These are phyloP conservation scores for Ceratobasidium sp. DNA, from an alignment of 1,284 basidiomycete genomes.

Conservation along the genomic window DNA sequence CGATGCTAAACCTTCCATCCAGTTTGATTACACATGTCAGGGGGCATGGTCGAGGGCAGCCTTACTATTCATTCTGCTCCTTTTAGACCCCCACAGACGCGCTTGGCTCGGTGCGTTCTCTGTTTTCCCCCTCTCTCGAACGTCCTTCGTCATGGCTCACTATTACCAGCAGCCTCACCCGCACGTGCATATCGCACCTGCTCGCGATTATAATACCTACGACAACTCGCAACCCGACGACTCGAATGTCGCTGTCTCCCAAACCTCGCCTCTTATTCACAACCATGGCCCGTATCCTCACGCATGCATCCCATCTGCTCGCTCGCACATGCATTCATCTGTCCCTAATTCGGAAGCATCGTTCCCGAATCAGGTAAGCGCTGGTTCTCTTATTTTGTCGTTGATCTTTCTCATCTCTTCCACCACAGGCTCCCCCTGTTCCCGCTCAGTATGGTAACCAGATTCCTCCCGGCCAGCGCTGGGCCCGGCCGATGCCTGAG, in stretches of 20 bases:
- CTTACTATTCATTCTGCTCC: neutral
- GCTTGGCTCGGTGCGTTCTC: neutral
- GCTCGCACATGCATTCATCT: neutral
- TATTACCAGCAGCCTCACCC: no score
- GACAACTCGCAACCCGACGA: neutral
- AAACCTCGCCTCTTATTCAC: neutral
- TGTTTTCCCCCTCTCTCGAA: neutral
- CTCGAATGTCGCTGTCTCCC: neutral
- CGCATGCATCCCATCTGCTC: neutral
- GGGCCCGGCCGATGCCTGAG: neutral
- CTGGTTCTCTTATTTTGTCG: neutral
- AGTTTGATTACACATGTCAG: neutral
- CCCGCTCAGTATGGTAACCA: neutral
- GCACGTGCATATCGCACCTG: neutral
- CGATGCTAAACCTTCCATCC: slow-evolving; percentile 5
- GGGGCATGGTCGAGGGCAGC: neutral
- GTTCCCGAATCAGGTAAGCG: neutral
- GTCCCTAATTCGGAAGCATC: slow-evolving; percentile 7
- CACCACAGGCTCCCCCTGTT: neutral
- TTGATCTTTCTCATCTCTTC: neutral
- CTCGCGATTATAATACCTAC: neutral
- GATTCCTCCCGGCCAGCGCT: no score
- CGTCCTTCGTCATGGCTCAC: neutral
- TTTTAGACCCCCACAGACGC: neutral
- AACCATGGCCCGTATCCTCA: neutral